phyloP scores from a whole-genome alignment of 352 stramenopile genomes.

The Pythium dissimile region DNA sequence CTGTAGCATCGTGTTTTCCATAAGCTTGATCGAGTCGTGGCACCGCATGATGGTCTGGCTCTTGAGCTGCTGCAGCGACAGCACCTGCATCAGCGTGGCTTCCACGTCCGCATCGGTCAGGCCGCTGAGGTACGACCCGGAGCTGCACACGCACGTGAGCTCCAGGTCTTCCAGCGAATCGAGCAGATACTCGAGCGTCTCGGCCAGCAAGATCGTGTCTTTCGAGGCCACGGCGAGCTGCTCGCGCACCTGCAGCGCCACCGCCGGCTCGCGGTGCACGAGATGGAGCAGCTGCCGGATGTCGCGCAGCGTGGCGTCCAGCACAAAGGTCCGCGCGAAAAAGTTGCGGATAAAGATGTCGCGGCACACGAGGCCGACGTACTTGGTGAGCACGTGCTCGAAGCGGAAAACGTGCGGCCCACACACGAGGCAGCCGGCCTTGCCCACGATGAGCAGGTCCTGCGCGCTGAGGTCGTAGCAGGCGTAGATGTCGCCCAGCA shows the following conservation, averaged over 20 bases:
- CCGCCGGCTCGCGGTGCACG: constrained; percentile 82
- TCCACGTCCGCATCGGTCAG: constrained; percentile 37
- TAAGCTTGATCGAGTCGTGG: constrained; percentile 95
- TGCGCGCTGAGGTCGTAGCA: constrained; percentile 94
- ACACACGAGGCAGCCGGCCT: constrained; percentile 91
- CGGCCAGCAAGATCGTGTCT: constrained; percentile 94
- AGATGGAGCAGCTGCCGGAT: constrained; percentile 89
- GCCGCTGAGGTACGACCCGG: constrained; percentile 9
- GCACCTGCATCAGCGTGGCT: constrained; percentile 85
- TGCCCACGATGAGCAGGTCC: constrained; percentile 95
- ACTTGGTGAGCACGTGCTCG: constrained; percentile 94
- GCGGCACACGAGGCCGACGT: constrained; percentile 94
- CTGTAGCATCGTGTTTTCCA: constrained; percentile 90
- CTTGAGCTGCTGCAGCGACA: constrained; percentile 87
- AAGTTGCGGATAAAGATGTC: constrained; percentile 98
- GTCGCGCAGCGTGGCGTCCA: constrained; percentile 95
- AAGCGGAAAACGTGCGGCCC: constrained; percentile 95
- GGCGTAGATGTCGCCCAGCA: constrained; percentile 92
- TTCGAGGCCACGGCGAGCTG: constrained; percentile 91
- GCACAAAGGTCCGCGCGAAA: constrained; percentile 95
- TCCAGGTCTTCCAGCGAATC: constrained; percentile 93
- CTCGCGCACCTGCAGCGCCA: constrained; percentile 83
- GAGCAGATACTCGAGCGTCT: constrained; percentile 95
- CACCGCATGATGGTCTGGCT: constrained; percentile 91
- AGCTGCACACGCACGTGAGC: constrained; percentile 36